These are phyloP conservation scores for Pachysolen tannophilus DNA, from an alignment of 805 yeast genomes.

Conservation along the genomic window DNA sequence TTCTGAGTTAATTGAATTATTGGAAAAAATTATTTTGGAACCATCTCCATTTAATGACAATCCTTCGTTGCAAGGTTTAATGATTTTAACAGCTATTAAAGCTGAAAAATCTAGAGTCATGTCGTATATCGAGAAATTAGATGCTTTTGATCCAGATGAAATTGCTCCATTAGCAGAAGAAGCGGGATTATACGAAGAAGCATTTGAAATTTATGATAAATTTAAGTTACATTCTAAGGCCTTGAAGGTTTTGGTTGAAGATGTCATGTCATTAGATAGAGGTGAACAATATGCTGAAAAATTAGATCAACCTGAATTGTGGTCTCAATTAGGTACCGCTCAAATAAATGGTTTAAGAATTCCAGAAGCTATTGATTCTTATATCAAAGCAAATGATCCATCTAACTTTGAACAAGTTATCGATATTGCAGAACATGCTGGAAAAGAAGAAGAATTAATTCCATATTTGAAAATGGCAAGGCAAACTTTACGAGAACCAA, in stretches of 20 bases:
- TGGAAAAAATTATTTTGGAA: conserved; percentile 93
- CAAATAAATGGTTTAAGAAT: conserved; percentile 91
- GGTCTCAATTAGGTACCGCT: conserved; percentile 95
- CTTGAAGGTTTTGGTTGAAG: conserved; percentile 84
- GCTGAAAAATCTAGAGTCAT: conserved; percentile 85
- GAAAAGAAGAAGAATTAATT: conserved; percentile 89
- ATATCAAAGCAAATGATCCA: conserved; percentile 88
- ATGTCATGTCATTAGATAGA: conserved; percentile 88
- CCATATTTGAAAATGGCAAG: conserved; percentile 89
- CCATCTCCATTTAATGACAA: conserved; percentile 97
- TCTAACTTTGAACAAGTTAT: conserved; percentile 84
- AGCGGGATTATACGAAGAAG: conserved; percentile 86
- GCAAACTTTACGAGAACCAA: conserved; percentile 81
- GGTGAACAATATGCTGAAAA: conserved; percentile 92
- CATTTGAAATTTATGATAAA: conserved; percentile 85
- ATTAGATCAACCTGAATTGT: conserved; percentile 74
- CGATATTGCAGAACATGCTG: conserved; percentile 92
- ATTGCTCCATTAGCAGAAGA: conserved; percentile 90
- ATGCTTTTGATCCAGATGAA: conserved; percentile 86
- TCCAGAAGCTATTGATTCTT: conserved; percentile 86
- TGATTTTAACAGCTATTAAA: conserved; percentile 90
- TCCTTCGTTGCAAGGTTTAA: conserved; percentile 87
- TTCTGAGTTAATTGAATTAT: conserved; percentile 83
- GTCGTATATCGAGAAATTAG: conserved; percentile 80
- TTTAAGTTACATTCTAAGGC: conserved; percentile 74